Base-by-base conservation (phyloP, 257 asterid species). In the Thymus mandschuricus region DNA sequence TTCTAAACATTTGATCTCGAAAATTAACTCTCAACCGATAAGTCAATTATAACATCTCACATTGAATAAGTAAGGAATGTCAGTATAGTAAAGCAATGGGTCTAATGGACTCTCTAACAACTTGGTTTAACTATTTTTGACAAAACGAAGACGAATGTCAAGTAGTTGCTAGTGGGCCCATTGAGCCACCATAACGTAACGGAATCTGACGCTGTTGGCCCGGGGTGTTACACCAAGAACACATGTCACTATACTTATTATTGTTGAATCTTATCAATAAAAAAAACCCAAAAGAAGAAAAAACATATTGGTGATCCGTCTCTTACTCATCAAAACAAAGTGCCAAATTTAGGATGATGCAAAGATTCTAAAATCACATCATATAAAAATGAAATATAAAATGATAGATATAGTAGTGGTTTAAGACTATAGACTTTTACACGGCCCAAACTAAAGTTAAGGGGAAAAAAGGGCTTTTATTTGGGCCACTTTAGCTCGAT, bases 401-500 rank as follows among this genome's bases (percentile, higher is more conserved):
- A 38, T 38, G 41, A 38, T 38, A 38, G 41, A 38, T 4, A 38
- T 38, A 38, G 7, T 38, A 7, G 41, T 38, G 41, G 41, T 38
- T 7, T 15, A 21, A 21, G 21, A 21, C 21, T 21, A 21, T 21
- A 51, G 57, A 12, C 8, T 57, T 58, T 2, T 8, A 31, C 11
- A 30, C 27, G 12, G 21, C 43, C 29, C 48, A n/a, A 60, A 35
- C 8, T 34, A 60, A 60, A 60, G 48, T 34, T 34, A 0, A 3
- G 6, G 13, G n/a, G 9, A 40, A 45, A 11, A 38, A 5, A 7
- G 43, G 12, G 69, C 1, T 15, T n/a, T 66, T 33, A 13, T 50
- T 2, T 64, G 70, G 70, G 46, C 45, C 70, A 64, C 70, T 3
- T 12, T 49, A 49, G 40, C 40, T 21, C 41, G 6, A 38, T 49